Evolutionary conservation across 2,329 filamentous ascomycete species (phyloP), one percentile per base, ranked within the genome.

Genomic region (Sporothrix phasma): DNA sequence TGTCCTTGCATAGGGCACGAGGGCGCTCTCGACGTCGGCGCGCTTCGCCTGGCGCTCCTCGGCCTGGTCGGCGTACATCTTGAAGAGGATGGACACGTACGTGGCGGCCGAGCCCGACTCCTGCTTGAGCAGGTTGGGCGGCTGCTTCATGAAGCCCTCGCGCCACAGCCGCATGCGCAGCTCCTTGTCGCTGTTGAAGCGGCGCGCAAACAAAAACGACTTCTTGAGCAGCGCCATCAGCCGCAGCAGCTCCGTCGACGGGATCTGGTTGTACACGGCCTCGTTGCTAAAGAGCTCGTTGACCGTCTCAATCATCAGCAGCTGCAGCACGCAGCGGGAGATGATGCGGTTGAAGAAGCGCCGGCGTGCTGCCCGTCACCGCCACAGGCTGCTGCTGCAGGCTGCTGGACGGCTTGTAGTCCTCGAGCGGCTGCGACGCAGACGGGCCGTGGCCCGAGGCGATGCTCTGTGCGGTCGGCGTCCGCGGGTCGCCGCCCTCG

Each of bases 261-360:
- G 95, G 45, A 99, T 99, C 73, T 96, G 87, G 5, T 87, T 82
- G 73, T 99, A 99, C 17, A 99, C 95, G 1, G 89, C 85, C 73
- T 97, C 92, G 75, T 97, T 99, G 70, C 92, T 95, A 79, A 99
- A 99, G 58, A 99, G 85, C 75, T 99, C 95, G 72, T 96, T 95
- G 47, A 99, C 95, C 0, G 95, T 99, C 75, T 99, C 95, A 70
- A 99, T 99, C 92, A 99, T 99, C 68, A 99, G 85, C 2, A 99
- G 84, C 75, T 99, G 95, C 8, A 99, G 80, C 3, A 99, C 95
- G 73, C 94, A 99, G 69, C 95, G 93, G 15, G 93, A 97, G 75
- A 99, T 99, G 75, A 99, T 99, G 69, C 93, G 90, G 77, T 99
- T 99, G 82, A 99, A 99, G 79, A 97, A 97, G 61, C 92, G 88